Evolutionary conservation across 2,329 filamentous ascomycete species (phyloP).

Genomic region (Clarireedia homoeocarpa): DNA sequence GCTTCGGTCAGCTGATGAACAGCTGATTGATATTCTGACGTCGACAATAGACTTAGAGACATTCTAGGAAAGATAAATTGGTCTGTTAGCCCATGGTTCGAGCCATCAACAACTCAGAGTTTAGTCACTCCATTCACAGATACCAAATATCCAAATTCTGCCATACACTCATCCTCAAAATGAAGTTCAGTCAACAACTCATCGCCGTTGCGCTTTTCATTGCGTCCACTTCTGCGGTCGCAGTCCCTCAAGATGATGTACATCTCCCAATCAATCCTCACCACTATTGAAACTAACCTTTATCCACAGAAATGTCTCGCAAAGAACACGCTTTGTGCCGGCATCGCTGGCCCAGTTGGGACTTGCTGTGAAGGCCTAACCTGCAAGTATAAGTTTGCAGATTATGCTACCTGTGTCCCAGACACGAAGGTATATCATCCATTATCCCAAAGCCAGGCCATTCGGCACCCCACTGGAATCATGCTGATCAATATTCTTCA

Average conservation of each 20-base stretch:
- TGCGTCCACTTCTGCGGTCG: background rate
- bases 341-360: constrained; percentile 1
- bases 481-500: background rate
- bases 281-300: background rate
- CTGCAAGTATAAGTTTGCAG: background rate
- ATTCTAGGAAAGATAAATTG: background rate
- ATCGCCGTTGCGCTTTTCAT: background rate
- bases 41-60: background rate
- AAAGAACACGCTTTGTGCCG: background rate
- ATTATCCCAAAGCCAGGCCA: background rate
- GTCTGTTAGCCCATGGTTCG: background rate
- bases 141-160: background rate
- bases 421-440: background rate
- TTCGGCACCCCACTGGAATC: background rate
- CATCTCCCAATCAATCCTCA: background rate
- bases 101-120: background rate
- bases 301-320: background rate
- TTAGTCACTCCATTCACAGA: too few species aligned
- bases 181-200: constrained; percentile 6
- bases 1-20: background rate
- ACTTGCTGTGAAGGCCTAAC: background rate
- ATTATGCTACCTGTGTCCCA: constrained; percentile 3
- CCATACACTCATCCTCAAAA: background rate
- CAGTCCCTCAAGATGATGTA: background rate
- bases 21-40: background rate